These are phyloP conservation scores for Saccharomyces hybrid DNA, from an alignment of 1,139 yeast genomes.

Conservation along the genomic window DNA sequence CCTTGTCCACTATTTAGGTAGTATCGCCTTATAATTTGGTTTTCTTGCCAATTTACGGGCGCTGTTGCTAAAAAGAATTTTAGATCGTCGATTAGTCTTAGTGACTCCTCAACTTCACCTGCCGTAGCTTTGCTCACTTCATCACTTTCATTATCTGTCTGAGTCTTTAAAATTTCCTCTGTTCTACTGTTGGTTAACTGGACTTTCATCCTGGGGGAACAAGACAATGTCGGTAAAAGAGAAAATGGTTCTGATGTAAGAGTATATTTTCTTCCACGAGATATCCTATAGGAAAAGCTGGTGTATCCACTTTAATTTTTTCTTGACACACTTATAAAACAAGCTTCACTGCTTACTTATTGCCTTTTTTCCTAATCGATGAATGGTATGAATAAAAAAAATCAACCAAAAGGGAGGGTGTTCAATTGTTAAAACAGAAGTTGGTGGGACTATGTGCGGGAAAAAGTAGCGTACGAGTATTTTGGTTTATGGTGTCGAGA, in stretches of 20 bases:
- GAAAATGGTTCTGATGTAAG: not conserved
- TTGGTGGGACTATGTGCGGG: not conserved
- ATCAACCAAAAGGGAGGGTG: not conserved
- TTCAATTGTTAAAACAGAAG: not conserved
- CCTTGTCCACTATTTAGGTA: conserved; percentile 85
- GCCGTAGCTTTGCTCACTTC: not conserved
- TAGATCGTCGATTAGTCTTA: conserved; percentile 51
- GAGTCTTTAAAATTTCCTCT: conserved; percentile 1
- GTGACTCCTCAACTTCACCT: not conserved
- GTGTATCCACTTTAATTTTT: too few species aligned
- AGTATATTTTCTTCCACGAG: not conserved
- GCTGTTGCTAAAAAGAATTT: conserved; percentile 86
- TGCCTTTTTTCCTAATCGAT: not conserved
- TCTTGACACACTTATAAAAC: not conserved
- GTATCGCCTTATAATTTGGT: conserved; percentile 80
- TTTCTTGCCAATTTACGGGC: conserved; percentile 89
- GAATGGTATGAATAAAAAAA: not conserved
- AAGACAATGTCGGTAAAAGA: not conserved
- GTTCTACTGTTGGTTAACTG: not conserved
- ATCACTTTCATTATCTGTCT: not conserved
- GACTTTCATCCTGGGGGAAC: not conserved
- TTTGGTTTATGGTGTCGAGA: not conserved
- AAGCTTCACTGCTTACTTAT: not conserved
- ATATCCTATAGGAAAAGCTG: too few species aligned
- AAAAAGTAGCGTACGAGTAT: not conserved